phyloP scores from a whole-genome alignment of 371 early-diverging fungal genomes.

The Rhizopus stolonifer region DNA sequence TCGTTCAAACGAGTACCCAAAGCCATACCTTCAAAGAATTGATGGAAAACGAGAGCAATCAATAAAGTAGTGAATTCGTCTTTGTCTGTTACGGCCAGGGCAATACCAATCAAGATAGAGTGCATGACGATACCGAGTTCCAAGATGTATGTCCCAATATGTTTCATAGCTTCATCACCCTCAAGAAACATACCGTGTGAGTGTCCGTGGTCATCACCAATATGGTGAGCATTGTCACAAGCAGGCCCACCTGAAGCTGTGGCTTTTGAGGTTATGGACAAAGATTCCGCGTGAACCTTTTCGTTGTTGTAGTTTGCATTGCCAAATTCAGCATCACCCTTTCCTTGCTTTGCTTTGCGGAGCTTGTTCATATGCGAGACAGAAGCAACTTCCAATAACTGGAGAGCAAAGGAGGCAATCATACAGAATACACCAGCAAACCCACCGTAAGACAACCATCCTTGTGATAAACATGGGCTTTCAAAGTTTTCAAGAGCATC shows the following conservation, averaged over 20 bases:
- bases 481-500: constrained; percentile 38
- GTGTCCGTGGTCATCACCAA: constrained; percentile 47
- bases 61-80: constrained; percentile 68
- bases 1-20: constrained; percentile 49
- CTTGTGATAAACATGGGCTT: constrained; percentile 37
- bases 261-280: neutral
- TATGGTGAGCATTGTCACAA: constrained; percentile 4
- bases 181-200: constrained; percentile 47
- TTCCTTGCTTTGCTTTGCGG: constrained; percentile 5
- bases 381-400: constrained; percentile 40
- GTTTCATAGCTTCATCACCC: constrained; percentile 26
- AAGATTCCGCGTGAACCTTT: neutral
- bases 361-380: constrained; percentile 29
- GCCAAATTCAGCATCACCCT: constrained; percentile 11
- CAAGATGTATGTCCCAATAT: constrained; percentile 61
- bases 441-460: constrained; percentile 39
- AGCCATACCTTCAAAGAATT: constrained; percentile 63
- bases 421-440: constrained; percentile 51
- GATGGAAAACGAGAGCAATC: constrained; percentile 87
- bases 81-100: constrained; percentile 70
- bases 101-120: constrained; percentile 84
- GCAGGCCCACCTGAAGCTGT: neutral
- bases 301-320: neutral
- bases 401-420: constrained; percentile 44
- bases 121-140: constrained; percentile 86